phyloP scores from a whole-genome alignment of 164 flowering plant genomes.

The Vitis vinifera region ASM3070453v1 NC_081817.1:1080001-1080500 shows the following conservation, averaged over 20 bases:
- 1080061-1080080: constrained; percentile 85
- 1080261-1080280: constrained; percentile 57
- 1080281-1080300: constrained; percentile 72
- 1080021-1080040: constrained; percentile 54
- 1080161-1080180: constrained; percentile 81
- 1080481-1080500: constrained; percentile 88
- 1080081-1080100: constrained; percentile 90
- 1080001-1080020: constrained; percentile 37
- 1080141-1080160: constrained; percentile 78
- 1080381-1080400: constrained; percentile 44
- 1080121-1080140: constrained; percentile 70
- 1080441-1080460: constrained; percentile 64
- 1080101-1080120: constrained; percentile 94
- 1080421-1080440: constrained; percentile 28
- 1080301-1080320: constrained; percentile 92
- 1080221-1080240: constrained; percentile 68
- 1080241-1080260: constrained; percentile 67
- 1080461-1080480: constrained; percentile 77
- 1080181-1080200: constrained; percentile 98
- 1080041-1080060: constrained; percentile 79
- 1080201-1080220: constrained; percentile 81
- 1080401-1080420: constrained; percentile 20
- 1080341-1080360: constrained; percentile 84
- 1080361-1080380: constrained; percentile 65
- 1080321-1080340: constrained; percentile 87